Evolutionary conservation across 352 stramenopile species (phyloP).

Genomic region (Pythium volutum): DNA sequence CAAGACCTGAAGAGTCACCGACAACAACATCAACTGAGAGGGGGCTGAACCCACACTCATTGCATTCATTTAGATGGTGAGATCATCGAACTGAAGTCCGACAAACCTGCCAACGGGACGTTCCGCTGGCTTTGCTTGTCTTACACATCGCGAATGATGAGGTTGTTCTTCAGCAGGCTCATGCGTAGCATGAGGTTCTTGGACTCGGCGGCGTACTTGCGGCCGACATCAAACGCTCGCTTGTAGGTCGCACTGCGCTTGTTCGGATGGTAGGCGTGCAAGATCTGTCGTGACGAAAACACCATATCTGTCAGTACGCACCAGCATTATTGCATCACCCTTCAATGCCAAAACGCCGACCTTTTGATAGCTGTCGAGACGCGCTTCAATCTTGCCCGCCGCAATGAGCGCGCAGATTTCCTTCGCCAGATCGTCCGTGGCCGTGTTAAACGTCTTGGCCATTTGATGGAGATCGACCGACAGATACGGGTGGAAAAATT

Average conservation of each 20-base stretch:
- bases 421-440: constrained; percentile 57
- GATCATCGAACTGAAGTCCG: not conserved
- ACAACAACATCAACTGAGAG: not conserved
- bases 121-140: constrained; percentile 1
- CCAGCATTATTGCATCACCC: not conserved
- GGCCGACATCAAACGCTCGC: constrained; percentile 74
- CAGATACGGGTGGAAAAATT: constrained; percentile 88
- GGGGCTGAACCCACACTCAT: not conserved
- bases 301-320: not conserved
- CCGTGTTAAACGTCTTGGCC: constrained; percentile 81
- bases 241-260: constrained; percentile 76
- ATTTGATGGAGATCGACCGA: constrained; percentile 86
- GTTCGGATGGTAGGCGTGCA: constrained; percentile 80
- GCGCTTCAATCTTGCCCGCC: constrained; percentile 64
- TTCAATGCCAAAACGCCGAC: constrained; percentile 24
- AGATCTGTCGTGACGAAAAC: constrained; percentile 36
- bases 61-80: constrained; percentile 4
- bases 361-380: constrained; percentile 89
- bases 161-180: constrained; percentile 84
- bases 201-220: constrained; percentile 79
- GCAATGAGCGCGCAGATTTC: constrained; percentile 80
- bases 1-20: constrained; percentile 4
- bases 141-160: constrained; percentile 74
- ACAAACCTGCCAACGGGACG: not conserved
- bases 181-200: constrained; percentile 81